phyloP scores from a whole-genome alignment of 305 asterid genomes.

The Fraxinus ornus region DNA sequence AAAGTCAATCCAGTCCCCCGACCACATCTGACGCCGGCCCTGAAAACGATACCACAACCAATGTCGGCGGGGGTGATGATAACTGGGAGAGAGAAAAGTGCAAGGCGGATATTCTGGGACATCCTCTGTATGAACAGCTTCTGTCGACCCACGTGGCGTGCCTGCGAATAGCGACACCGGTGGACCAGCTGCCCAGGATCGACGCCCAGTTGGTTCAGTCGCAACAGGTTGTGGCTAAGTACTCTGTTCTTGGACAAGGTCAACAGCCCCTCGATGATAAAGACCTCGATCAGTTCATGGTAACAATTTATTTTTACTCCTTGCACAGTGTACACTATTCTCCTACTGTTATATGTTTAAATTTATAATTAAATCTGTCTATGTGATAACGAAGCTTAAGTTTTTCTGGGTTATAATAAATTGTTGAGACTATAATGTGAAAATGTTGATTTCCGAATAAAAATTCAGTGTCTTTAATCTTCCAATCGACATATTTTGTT shows the following conservation, averaged over 20 bases:
- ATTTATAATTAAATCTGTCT: not conserved
- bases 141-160: slow-evolving; percentile 90
- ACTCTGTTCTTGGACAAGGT: slow-evolving; percentile 61
- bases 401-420: not conserved
- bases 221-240: slow-evolving; percentile 84
- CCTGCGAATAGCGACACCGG: slow-evolving; percentile 94
- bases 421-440: not conserved
- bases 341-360: not conserved
- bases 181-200: slow-evolving; percentile 91
- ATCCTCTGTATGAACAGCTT: slow-evolving; percentile 82
- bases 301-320: slow-evolving; percentile 11
- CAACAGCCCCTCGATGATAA: slow-evolving; percentile 60
- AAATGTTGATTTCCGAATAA: not conserved
- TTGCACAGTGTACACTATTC: not conserved
- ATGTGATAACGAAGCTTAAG: not conserved
- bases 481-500: not conserved
- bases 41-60: slow-evolving; percentile 37
- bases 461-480: not conserved
- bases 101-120: slow-evolving; percentile 75
- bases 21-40: slow-evolving; percentile 31
- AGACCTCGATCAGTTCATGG: slow-evolving; percentile 91
- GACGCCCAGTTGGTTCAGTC: slow-evolving; percentile 91
- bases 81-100: slow-evolving; percentile 81
- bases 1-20: slow-evolving; percentile 41
- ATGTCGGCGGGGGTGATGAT: slow-evolving; percentile 36